Percentiles rank a stretch among this genome's conserved stretches.
Conservation (phyloP, 2,329 filamentous ascomycete species). For the Cytospora schulzeri region DNA sequence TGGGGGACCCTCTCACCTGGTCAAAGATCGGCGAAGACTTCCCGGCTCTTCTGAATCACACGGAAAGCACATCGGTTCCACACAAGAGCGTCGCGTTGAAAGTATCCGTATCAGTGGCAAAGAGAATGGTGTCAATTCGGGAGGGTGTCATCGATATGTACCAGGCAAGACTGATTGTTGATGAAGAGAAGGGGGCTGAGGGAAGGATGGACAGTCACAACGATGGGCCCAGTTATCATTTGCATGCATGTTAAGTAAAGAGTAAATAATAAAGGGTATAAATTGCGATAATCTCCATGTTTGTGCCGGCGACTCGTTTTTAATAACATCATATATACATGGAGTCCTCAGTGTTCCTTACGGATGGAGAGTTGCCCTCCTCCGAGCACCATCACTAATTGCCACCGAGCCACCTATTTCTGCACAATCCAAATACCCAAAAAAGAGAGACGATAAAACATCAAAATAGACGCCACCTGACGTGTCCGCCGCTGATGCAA, state of each 20-base stretch:
- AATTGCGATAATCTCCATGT: background rate
- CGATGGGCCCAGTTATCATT: background rate
- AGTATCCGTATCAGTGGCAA: background rate
- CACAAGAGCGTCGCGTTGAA: background rate
- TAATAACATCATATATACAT: background rate
- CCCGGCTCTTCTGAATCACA: background rate
- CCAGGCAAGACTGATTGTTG: background rate
- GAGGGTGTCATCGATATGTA: background rate
- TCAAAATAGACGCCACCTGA: conserved; percentile 23
- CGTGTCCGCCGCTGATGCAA: conserved; percentile 26
- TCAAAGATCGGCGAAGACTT: background rate
- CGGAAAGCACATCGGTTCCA: background rate
- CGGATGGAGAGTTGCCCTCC: background rate
- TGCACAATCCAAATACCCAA: background rate
- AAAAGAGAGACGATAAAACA: background rate
- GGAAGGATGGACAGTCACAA: background rate
- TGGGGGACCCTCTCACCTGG: background rate
- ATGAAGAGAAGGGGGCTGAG: background rate
- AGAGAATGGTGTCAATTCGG: background rate
- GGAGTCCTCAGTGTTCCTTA: background rate
- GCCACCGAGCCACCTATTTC: background rate
- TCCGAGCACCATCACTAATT: background rate
- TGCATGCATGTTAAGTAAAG: too few relatives aligned
- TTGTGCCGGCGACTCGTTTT: background rate
- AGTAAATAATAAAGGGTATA: background rate